Evolutionary conservation across 2,329 filamentous ascomycete genomes (phyloP).

Genomic region (Xylariaceae sp.): DNA sequence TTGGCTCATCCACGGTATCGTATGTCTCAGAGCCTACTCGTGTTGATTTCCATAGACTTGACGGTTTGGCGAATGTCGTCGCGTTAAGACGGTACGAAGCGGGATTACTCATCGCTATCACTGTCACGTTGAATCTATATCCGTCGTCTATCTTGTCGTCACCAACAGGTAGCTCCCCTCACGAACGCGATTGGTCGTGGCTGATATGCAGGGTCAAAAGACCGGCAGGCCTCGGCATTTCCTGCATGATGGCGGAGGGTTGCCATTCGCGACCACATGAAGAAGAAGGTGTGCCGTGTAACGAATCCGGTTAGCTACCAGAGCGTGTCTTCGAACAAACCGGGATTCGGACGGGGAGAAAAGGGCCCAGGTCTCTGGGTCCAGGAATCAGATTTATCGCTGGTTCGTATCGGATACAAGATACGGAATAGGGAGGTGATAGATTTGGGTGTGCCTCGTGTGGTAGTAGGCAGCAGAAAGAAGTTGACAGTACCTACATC

Average conservation of each 20-base stretch:
- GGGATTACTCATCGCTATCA: not conserved
- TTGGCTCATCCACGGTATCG: not conserved
- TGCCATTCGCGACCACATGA: slow-evolving; percentile 1
- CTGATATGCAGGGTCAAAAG: slow-evolving; percentile 4
- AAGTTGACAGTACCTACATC: not conserved
- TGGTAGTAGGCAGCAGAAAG: not conserved
- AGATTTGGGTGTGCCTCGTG: not conserved
- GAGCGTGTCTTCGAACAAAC: not conserved
- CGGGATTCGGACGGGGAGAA: not conserved
- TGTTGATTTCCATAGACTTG: slow-evolving; percentile 2
- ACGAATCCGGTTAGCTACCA: not conserved
- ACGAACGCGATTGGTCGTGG: slow-evolving; percentile 4
- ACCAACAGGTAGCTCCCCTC: not conserved
- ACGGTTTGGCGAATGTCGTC: not conserved
- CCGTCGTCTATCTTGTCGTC: not conserved
- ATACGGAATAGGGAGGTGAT: not conserved
- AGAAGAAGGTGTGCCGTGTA: slow-evolving; percentile 3
- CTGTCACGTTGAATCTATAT: not conserved
- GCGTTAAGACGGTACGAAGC: not conserved
- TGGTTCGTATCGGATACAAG: not conserved
- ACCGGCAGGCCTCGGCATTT: slow-evolving; percentile 22
- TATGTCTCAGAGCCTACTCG: slow-evolving; percentile 15
- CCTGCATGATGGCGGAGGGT: not conserved
- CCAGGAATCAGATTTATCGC: not conserved
- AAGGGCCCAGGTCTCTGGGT: not conserved